A percentile compares a stretch with the other conserved stretches of the same genome.
Evolutionary conservation across 2,329 filamentous ascomycete genomes (phyloP).

Genomic region (Exophiala sideris): DNA sequence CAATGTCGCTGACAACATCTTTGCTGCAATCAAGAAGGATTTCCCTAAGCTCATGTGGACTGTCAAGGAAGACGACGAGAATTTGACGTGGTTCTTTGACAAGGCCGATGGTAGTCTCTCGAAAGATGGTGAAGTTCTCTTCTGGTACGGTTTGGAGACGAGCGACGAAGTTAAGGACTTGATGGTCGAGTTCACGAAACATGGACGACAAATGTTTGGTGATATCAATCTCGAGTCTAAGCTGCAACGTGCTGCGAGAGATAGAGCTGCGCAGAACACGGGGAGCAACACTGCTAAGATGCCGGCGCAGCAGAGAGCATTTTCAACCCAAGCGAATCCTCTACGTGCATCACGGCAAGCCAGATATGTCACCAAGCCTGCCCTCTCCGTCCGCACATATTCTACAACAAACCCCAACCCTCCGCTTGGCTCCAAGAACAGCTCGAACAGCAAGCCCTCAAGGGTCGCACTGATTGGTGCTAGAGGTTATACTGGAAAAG

Average conservation of each 20-base stretch:
- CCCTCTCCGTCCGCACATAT: slow-evolving; percentile 38
- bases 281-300: slow-evolving; percentile 45
- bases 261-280: slow-evolving; percentile 59
- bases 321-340: slow-evolving; percentile 56
- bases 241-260: slow-evolving; percentile 66
- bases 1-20: slow-evolving; percentile 93
- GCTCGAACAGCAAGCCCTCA: slow-evolving; percentile 72
- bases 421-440: slow-evolving; percentile 82
- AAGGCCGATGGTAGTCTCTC: slow-evolving; percentile 91
- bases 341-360: slow-evolving; percentile 31
- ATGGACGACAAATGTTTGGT: slow-evolving; percentile 82
- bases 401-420: slow-evolving; percentile 77
- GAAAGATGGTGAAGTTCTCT: slow-evolving; percentile 81
- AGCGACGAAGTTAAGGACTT: slow-evolving; percentile 77
- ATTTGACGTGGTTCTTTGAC: slow-evolving; percentile 96
- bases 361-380: slow-evolving; percentile 29
- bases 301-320: slow-evolving; percentile 58
- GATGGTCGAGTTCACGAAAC: slow-evolving; percentile 78
- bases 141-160: slow-evolving; percentile 89
- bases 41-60: slow-evolving; percentile 90
- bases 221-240: slow-evolving; percentile 86
- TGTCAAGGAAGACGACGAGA: slow-evolving; percentile 94
- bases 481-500: slow-evolving; percentile 90
- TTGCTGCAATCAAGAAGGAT: slow-evolving; percentile 89
- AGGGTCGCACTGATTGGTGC: slow-evolving; percentile 86